Percentiles rank a stretch among this genome's conserved stretches.
Evolutionary conservation across 2,329 filamentous ascomycete species (phyloP).

Genomic region (Fusarium torreyae): DNA sequence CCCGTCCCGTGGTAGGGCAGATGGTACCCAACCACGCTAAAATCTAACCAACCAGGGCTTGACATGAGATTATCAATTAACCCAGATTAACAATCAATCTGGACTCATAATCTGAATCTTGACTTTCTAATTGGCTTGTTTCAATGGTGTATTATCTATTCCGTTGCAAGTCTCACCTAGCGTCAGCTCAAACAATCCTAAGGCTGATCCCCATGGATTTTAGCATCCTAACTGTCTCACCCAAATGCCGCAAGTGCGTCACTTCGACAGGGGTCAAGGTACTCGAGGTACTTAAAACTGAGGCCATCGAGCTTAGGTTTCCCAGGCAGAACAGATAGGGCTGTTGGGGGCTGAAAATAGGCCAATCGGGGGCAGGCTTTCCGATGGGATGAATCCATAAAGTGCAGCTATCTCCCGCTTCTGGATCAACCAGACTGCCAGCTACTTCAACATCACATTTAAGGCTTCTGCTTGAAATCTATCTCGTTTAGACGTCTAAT

Average conservation of each 20-base stretch:
- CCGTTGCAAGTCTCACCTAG: neutral
- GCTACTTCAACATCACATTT: neutral
- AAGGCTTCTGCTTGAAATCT: neutral
- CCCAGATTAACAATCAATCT: neutral
- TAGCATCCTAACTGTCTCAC: neutral
- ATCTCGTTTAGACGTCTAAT: too few species aligned
- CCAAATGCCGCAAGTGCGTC: neutral
- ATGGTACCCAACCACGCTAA: neutral
- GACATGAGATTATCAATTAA: neutral
- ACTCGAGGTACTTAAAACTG: neutral
- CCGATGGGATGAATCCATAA: neutral
- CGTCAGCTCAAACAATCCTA: neutral
- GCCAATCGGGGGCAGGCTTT: too few species aligned
- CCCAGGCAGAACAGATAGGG: neutral
- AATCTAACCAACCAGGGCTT: neutral
- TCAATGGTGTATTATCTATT: neutral
- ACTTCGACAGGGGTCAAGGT: neutral
- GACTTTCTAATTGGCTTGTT: neutral
- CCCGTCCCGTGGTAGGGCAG: neutral
- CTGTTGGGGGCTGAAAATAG: neutral
- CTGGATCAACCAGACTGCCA: fast-evolving
- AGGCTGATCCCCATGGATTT: neutral
- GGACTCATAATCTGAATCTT: neutral
- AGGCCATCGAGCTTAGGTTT: neutral
- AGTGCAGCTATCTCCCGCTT: neutral